Conservation (phyloP, 2,329 filamentous ascomycete species). For the Lasiodiplodia sp. region DNA sequence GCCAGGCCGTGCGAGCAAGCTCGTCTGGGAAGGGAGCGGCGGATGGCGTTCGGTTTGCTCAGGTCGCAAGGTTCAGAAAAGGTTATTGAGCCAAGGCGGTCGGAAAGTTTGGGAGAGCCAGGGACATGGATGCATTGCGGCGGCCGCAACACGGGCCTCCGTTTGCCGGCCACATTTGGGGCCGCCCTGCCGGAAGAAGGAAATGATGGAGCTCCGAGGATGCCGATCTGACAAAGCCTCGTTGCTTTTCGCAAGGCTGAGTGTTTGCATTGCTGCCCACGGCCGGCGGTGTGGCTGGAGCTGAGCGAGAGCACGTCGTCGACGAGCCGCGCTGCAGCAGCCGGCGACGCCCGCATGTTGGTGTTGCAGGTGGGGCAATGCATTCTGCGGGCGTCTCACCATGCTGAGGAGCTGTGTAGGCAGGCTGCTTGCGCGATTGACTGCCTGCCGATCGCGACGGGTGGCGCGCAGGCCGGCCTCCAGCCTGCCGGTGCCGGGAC, state of each 20-base stretch:
- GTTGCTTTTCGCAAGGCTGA: conserved; percentile 23
- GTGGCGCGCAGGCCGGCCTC: conserved; percentile 5
- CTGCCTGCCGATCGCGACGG: conserved; percentile 11
- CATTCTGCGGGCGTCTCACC: conserved; percentile 18
- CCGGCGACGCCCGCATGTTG: conserved; percentile 7
- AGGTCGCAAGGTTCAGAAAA: conserved; percentile 21
- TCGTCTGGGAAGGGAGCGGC: conserved; percentile 20
- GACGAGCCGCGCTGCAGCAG: conserved; percentile 1
- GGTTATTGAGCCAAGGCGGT: conserved; percentile 18
- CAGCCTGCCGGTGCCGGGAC: background rate
- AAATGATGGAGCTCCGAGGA: conserved; percentile 9
- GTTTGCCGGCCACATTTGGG: conserved; percentile 16
- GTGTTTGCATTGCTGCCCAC: conserved; percentile 1
- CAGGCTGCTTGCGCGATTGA: background rate
- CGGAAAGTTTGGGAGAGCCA: conserved; percentile 16
- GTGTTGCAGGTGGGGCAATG: conserved; percentile 13
- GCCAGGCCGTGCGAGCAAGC: conserved; percentile 6
- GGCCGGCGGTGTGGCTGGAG: conserved; percentile 3
- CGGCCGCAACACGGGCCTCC: conserved; percentile 5
- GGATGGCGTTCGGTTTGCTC: conserved; percentile 17
- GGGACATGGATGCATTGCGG: conserved; percentile 20
- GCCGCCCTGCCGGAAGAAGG: conserved; percentile 2
- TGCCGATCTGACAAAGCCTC: background rate
- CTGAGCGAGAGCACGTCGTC: conserved; percentile 3
- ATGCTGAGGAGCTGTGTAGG: conserved; percentile 9